Percentiles rank a stretch among this genome's conserved stretches.
phyloP scores from a whole-genome alignment of 2,329 filamentous ascomycete species.

The Dactylellina sp. region DNA sequence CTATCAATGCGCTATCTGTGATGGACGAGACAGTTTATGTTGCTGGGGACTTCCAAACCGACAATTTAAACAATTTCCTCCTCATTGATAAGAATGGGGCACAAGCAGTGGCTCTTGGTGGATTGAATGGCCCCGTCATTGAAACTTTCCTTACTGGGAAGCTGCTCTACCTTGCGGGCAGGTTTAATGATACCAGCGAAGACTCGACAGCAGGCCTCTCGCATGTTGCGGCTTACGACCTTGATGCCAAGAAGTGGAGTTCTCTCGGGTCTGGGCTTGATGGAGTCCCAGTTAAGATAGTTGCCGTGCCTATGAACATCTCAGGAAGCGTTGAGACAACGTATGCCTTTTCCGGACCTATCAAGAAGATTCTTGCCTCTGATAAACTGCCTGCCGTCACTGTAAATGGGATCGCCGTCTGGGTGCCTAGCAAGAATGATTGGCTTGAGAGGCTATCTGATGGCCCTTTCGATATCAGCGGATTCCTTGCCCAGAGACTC shows the following conservation, averaged over 20 bases:
- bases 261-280: constrained; percentile 87
- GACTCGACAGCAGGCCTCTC: constrained; percentile 74
- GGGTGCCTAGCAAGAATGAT: constrained; percentile 85
- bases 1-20: constrained; percentile 27
- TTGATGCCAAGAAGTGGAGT: constrained; percentile 76
- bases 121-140: constrained; percentile 82
- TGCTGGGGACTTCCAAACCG: constrained; percentile 66
- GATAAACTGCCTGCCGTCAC: constrained; percentile 71
- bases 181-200: constrained; percentile 79
- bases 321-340: constrained; percentile 78
- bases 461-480: constrained; percentile 75
- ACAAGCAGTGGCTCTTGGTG: constrained; percentile 74
- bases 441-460: constrained; percentile 86
- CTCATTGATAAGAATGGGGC: constrained; percentile 73
- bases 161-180: constrained; percentile 82
- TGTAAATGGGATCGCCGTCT: constrained; percentile 84
- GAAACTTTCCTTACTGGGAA: constrained; percentile 76
- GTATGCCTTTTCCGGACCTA: constrained; percentile 83
- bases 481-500: constrained; percentile 78
- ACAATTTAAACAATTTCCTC: constrained; percentile 79
- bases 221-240: constrained; percentile 82
- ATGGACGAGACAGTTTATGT: constrained; percentile 63
- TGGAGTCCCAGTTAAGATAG: constrained; percentile 78
- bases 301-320: constrained; percentile 82
- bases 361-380: constrained; percentile 78